A percentile compares a stretch with the other conserved stretches of the same genome.
phyloP scores from a whole-genome alignment of 1,284 basidiomycete genomes.

The Exobasidium rhododendri region DNA sequence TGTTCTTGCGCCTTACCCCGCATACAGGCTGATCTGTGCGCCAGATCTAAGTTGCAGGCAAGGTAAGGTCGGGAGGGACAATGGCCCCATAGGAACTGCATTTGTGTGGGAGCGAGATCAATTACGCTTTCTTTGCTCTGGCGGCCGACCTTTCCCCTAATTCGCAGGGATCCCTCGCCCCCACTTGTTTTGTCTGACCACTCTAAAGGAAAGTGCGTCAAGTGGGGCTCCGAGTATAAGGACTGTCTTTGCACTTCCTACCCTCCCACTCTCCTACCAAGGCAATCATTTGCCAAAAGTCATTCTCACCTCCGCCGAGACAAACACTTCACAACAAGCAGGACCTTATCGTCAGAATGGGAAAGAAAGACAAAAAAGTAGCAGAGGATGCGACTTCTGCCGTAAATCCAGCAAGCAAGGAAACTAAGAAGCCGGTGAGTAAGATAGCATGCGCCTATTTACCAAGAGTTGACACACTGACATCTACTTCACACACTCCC shows the following conservation, averaged over 20 bases:
- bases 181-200: not conserved
- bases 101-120: not conserved
- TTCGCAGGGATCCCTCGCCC: not conserved
- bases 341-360: not conserved
- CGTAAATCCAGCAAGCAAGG: not conserved
- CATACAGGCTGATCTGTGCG: not conserved
- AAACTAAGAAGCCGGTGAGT: not conserved
- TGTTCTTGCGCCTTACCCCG: not conserved
- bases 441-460: no score
- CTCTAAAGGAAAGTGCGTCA: not conserved
- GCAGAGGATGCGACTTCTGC: not conserved
- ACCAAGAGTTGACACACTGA: no score
- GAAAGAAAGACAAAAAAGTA: slow-evolving; percentile 10
- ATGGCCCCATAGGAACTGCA: not conserved
- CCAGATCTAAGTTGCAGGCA: not conserved
- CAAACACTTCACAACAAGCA: not conserved
- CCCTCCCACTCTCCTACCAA: not conserved
- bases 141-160: not conserved
- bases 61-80: not conserved
- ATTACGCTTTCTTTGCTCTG: no score
- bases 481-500: no score
- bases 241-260: not conserved
- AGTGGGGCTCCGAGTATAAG: not conserved
- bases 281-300: not conserved
- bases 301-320: not conserved